Conservation (phyloP, 331 rosid species). For the Spiraea crenata region DNA sequence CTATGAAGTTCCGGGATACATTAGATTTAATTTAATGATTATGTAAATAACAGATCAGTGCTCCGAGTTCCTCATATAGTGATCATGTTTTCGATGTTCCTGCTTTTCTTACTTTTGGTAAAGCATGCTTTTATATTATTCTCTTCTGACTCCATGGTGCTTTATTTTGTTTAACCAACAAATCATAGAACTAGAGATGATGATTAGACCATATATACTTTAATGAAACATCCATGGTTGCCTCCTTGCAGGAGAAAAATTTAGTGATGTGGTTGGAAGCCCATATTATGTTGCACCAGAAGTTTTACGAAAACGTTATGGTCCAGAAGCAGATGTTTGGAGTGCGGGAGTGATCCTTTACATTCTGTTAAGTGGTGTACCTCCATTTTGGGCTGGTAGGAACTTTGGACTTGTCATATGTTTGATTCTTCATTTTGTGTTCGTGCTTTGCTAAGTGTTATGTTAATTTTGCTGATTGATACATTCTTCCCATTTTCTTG, state of each 20-base stretch:
- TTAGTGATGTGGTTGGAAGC: constrained; percentile 91
- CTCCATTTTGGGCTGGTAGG: constrained; percentile 99
- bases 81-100: neutral
- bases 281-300: constrained; percentile 99
- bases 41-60: neutral
- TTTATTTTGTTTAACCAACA: constrained; percentile 18
- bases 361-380: constrained; percentile 96
- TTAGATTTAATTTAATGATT: neutral
- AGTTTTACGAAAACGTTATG: constrained; percentile 81
- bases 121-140: neutral
- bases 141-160: constrained; percentile 6
- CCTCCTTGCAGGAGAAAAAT: constrained; percentile 67
- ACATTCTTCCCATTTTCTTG: neutral
- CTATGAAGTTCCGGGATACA: neutral
- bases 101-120: neutral
- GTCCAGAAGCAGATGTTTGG: constrained; percentile 99
- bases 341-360: constrained; percentile 96
- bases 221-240: constrained; percentile 17
- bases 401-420: constrained; percentile 13
- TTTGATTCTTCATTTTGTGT: constrained; percentile 9
- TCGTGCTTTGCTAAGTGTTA: neutral
- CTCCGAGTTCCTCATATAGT: neutral
- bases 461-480: constrained; percentile 8
- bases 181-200: constrained; percentile 22
- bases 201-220: neutral